phyloP scores from a whole-genome alignment of 2,329 filamentous ascomycete species.

The Scopulariopsis brevicaulis region DNA sequence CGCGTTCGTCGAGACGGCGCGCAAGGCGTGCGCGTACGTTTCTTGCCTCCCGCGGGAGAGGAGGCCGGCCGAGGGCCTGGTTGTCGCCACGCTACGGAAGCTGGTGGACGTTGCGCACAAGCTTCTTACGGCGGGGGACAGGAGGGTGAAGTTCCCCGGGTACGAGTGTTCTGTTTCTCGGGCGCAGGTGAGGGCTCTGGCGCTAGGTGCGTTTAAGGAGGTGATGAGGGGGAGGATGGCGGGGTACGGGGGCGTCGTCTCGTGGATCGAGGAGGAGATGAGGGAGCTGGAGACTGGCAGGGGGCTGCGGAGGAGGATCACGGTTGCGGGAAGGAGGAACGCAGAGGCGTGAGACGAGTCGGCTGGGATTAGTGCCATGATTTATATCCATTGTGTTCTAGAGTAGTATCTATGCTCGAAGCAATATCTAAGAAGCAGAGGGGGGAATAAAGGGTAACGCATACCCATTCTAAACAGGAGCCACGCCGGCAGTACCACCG shows the following conservation, averaged over 20 bases:
- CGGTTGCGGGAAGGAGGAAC: neutral
- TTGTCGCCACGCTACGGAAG: slow-evolving; percentile 49
- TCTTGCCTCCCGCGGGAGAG: slow-evolving; percentile 43
- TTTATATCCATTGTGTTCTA: too few relatives aligned
- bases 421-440: too few relatives aligned
- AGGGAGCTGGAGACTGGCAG: slow-evolving; percentile 11
- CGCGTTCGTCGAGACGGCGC: slow-evolving; percentile 68
- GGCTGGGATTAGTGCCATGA: neutral
- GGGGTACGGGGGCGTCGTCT: slow-evolving; percentile 49
- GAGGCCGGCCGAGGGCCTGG: slow-evolving; percentile 45
- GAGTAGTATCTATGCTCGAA: too few relatives aligned
- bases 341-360: neutral
- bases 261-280: slow-evolving; percentile 51
- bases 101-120: slow-evolving; percentile 53
- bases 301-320: neutral
- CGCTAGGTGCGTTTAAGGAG: slow-evolving; percentile 55
- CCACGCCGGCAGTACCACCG: too few relatives aligned
- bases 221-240: slow-evolving; percentile 65
- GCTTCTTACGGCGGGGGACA: slow-evolving; percentile 46
- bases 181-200: slow-evolving; percentile 16
- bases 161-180: slow-evolving; percentile 38
- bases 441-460: too few relatives aligned
- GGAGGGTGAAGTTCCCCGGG: slow-evolving; percentile 29
- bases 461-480: too few relatives aligned
- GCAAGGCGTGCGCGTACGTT: slow-evolving; percentile 57